These are phyloP conservation scores for Bifiguratus adelaidae DNA, from an alignment of 192 early-diverging fungal species.

Conservation along the genomic window DNA sequence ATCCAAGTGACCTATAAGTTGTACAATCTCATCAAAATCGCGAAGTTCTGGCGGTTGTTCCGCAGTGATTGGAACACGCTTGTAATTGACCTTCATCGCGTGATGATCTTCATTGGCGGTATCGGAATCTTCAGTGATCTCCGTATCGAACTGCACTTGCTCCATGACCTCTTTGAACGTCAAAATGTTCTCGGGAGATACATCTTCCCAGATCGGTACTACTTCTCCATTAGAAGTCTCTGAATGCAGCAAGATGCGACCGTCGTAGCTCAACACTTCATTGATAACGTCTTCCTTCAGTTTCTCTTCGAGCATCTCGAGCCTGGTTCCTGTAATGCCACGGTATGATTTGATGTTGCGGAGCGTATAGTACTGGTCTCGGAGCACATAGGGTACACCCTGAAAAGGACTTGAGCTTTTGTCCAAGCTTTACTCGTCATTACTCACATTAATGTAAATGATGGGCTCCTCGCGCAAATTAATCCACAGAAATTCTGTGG, in stretches of 20 bases:
- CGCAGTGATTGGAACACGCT: constrained; percentile 50
- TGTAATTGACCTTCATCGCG: constrained; percentile 16
- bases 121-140: constrained; percentile 4
- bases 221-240: constrained; percentile 34
- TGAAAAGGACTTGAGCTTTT: no score
- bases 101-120: not conserved
- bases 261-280: constrained; percentile 35
- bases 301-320: constrained; percentile 40
- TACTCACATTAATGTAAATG: constrained; percentile 54
- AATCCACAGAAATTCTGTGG: constrained; percentile 38
- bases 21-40: constrained; percentile 43
- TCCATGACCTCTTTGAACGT: constrained; percentile 39
- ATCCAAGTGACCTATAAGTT: constrained; percentile 26
- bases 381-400: constrained; percentile 52
- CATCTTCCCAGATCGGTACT: constrained; percentile 49
- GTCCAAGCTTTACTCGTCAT: no score
- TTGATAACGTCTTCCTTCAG: constrained; percentile 42
- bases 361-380: constrained; percentile 43
- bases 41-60: constrained; percentile 37
- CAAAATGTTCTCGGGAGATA: constrained; percentile 29
- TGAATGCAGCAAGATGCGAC: constrained; percentile 38
- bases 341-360: constrained; percentile 49
- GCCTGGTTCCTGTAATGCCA: constrained; percentile 36
- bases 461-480: constrained; percentile 61
- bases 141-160: constrained; percentile 8